A percentile compares a stretch with the other conserved stretches of the same genome.
Conservation (phyloP, 2,329 filamentous ascomycete species). For the Talaromyces islandicus region DNA sequence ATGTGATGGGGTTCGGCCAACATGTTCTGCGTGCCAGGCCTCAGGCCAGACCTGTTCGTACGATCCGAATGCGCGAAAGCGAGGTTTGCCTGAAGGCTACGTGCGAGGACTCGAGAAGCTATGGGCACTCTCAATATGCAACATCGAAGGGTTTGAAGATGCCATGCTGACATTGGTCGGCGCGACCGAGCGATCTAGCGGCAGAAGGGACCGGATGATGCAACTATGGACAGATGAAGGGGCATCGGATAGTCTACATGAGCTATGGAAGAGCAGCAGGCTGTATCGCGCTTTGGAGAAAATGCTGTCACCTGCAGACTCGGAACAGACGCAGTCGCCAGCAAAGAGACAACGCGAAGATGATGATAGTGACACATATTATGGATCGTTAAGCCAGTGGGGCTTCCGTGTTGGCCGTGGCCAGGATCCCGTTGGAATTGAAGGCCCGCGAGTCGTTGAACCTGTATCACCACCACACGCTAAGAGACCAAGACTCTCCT, state of each 20-base stretch:
- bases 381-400: conserved; percentile 19
- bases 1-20: conserved; percentile 39
- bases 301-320: conserved; percentile 31
- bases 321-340: conserved; percentile 13
- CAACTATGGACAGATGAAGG: conserved; percentile 35
- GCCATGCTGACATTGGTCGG: conserved; percentile 34
- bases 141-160: conserved; percentile 40
- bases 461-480: conserved; percentile 14
- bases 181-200: conserved; percentile 25
- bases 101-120: conserved; percentile 42
- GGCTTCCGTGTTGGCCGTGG: conserved; percentile 26
- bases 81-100: conserved; percentile 42
- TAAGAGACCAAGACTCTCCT: conserved; percentile 24
- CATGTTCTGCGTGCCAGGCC: conserved; percentile 37
- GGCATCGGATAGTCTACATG: conserved; percentile 37
- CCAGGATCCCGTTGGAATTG: conserved; percentile 19
- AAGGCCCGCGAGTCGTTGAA: conserved; percentile 26
- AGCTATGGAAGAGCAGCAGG: conserved; percentile 39
- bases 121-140: conserved; percentile 39
- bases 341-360: conserved; percentile 31
- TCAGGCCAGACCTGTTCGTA: conserved; percentile 38
- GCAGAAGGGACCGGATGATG: conserved; percentile 28
- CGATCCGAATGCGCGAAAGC: conserved; percentile 40
- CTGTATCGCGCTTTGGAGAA: conserved; percentile 35
- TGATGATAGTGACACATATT: conserved; percentile 16